Evolutionary conservation across 257 asterid genomes (phyloP).

Genomic region (Solanum chaucha): DNA sequence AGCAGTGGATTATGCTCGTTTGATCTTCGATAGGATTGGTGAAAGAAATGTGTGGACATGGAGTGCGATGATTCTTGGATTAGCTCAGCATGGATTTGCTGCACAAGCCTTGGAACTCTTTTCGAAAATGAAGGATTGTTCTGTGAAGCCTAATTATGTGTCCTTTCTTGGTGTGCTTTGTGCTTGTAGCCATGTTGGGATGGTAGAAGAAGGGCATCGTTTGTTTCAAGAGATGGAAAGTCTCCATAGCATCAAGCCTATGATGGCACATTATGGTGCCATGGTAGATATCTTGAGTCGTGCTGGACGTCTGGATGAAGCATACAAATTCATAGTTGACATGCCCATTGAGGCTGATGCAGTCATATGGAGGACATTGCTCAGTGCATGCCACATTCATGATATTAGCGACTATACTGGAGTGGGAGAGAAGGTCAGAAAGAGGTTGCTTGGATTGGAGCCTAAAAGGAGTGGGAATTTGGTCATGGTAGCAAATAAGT

Average conservation of each 20-base stretch:
- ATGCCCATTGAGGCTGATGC: conserved; percentile 66
- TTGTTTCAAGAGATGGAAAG: conserved; percentile 50
- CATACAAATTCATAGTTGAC: conserved; percentile 30
- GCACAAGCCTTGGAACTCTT: conserved; percentile 36
- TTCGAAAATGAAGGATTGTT: conserved; percentile 23
- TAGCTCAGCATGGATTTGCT: conserved; percentile 69
- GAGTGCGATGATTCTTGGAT: conserved; percentile 75
- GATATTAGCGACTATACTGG: conserved; percentile 36
- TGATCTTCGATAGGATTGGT: conserved; percentile 38
- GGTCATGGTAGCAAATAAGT: conserved; percentile 62
- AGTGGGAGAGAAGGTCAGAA: conserved; percentile 43
- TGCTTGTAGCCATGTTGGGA: conserved; percentile 76
- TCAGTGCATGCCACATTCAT: conserved; percentile 64
- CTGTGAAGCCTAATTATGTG: conserved; percentile 48
- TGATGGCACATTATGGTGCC: conserved; percentile 54
- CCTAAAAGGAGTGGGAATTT: conserved; percentile 70
- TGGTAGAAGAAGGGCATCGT: conserved; percentile 38
- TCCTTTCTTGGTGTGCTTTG: conserved; percentile 73
- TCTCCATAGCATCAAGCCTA: conserved; percentile 42
- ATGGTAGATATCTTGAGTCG: conserved; percentile 71
- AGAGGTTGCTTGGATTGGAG: conserved; percentile 39
- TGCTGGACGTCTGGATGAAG: conserved; percentile 60
- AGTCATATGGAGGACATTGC: conserved; percentile 67
- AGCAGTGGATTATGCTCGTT: conserved; percentile 33
- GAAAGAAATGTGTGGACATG: conserved; percentile 69